Evolutionary conservation across 192 early-diverging fungal genomes (phyloP).

Genomic region (Linnemannia elongata): DNA sequence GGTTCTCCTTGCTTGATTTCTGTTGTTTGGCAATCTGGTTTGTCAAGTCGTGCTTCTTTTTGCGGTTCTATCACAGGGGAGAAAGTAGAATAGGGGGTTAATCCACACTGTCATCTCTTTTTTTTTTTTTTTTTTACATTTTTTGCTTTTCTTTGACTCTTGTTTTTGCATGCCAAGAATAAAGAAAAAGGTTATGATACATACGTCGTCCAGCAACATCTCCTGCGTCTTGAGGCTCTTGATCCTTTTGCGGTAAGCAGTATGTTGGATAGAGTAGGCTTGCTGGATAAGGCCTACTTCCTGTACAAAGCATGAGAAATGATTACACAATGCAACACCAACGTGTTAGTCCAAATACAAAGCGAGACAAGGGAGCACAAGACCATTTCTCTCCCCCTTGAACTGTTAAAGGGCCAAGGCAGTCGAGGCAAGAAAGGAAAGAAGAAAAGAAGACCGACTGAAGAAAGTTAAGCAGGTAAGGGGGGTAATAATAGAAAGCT

Average conservation of each 20-base stretch:
- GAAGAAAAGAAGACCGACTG: not conserved
- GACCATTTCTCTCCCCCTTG: not conserved
- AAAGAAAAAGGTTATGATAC: not conserved
- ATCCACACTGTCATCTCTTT: not conserved
- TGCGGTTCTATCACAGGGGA: constrained; percentile 31
- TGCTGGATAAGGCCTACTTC: constrained; percentile 54
- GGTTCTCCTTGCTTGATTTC: constrained; percentile 56
- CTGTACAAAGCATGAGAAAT: constrained; percentile 4
- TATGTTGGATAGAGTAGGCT: constrained; percentile 40
- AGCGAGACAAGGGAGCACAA: not conserved
- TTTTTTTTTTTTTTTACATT: not conserved
- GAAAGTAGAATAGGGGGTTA: not conserved
- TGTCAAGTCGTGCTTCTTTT: constrained; percentile 53
- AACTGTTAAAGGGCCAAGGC: not conserved
- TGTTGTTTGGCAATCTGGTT: constrained; percentile 54
- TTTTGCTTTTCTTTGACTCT: not conserved
- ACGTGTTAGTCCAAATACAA: not conserved
- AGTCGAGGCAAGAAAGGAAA: not conserved
- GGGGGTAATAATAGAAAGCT: not conserved
- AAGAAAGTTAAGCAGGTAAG: not conserved
- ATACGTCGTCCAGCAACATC: constrained; percentile 54
- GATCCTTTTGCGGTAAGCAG: constrained; percentile 46
- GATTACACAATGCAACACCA: not conserved
- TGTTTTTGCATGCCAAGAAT: not conserved
- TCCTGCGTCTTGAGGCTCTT: constrained; percentile 49